Conservation (phyloP, 768 basidiomycete genomes). For the Coprinopsis strossmayeri region DNA sequence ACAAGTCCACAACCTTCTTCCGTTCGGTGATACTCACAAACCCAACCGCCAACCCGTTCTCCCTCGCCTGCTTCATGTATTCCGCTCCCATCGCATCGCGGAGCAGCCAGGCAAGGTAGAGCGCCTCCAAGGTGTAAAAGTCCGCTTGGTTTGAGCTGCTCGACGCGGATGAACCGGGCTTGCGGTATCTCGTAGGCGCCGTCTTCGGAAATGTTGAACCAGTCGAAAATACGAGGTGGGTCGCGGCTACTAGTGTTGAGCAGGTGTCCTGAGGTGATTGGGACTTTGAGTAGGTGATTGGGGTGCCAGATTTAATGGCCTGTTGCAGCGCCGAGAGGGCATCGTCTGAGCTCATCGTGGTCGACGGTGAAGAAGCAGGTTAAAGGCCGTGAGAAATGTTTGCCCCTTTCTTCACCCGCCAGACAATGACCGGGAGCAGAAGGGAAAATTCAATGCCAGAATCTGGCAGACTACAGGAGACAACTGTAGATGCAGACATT, state of each 20-base stretch:
- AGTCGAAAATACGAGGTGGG: slow-evolving; percentile 55
- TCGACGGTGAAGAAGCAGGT: slow-evolving; percentile 3
- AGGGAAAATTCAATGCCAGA: too few species aligned
- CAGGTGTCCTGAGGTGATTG: slow-evolving; percentile 30
- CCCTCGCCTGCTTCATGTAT: slow-evolving; percentile 83
- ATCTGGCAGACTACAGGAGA: too few species aligned
- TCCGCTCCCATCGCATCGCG: slow-evolving; percentile 71
- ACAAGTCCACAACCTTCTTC: slow-evolving; percentile 80
- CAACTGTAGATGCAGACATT: too few species aligned
- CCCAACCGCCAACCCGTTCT: slow-evolving; percentile 63
- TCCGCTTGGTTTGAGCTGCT: slow-evolving; percentile 26
- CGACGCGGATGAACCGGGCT: slow-evolving; percentile 43
- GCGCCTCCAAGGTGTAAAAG: slow-evolving; percentile 73
- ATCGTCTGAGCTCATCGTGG: slow-evolving; percentile 34
- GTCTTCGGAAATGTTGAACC: slow-evolving; percentile 59
- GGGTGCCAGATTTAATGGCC: slow-evolving; percentile 48
- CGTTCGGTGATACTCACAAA: slow-evolving; percentile 86
- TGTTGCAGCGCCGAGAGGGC: slow-evolving; percentile 52
- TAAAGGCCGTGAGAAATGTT: slow-evolving; percentile 5
- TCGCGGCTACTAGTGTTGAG: slow-evolving; percentile 46
- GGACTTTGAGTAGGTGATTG: slow-evolving; percentile 42
- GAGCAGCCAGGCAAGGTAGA: slow-evolving; percentile 81
- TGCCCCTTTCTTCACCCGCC: slow-evolving; percentile 1
- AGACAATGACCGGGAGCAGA: too few species aligned
- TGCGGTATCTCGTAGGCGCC: slow-evolving; percentile 71